Conservation (phyloP, 305 asterid genomes). For the Nicotiana rustica region DNA sequence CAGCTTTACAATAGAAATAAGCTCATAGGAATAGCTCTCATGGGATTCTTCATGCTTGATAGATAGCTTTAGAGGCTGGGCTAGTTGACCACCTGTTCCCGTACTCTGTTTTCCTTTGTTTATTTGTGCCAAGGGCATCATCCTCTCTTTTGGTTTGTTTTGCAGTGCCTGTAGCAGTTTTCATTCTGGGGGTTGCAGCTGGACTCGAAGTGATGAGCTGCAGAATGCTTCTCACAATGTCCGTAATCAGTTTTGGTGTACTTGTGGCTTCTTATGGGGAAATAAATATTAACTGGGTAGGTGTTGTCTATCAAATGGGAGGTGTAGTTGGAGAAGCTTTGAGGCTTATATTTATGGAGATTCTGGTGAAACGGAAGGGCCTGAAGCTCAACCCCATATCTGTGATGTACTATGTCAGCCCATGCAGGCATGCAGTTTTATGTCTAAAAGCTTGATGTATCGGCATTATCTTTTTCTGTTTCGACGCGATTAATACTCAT, state of each 20-base stretch:
- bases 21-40: constrained; percentile 6
- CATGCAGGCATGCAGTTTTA: constrained; percentile 77
- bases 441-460: not conserved
- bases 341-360: constrained; percentile 92
- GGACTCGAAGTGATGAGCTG: constrained; percentile 91
- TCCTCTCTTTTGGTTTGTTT: constrained; percentile 40
- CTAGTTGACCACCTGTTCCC: constrained; percentile 24
- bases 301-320: constrained; percentile 97
- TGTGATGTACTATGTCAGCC: constrained; percentile 94
- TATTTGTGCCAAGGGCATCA: constrained; percentile 31
- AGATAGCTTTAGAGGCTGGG: constrained; percentile 29
- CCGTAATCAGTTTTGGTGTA: constrained; percentile 85
- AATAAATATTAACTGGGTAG: constrained; percentile 80
- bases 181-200: constrained; percentile 85
- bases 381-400: constrained; percentile 86
- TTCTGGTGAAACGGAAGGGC: constrained; percentile 88
- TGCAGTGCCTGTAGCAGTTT: constrained; percentile 98
- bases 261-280: constrained; percentile 92
- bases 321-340: constrained; percentile 96
- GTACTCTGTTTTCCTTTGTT: constrained; percentile 21
- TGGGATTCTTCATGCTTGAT: not conserved
- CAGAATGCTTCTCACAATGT: constrained; percentile 90
- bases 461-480: not conserved
- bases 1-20: not conserved
- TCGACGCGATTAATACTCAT: constrained; percentile 10